Evolutionary conservation across 345 rosid genomes (phyloP), one percentile per base, ranked within the genome.

Genomic region (Eucalyptus erythrocorys): DNA sequence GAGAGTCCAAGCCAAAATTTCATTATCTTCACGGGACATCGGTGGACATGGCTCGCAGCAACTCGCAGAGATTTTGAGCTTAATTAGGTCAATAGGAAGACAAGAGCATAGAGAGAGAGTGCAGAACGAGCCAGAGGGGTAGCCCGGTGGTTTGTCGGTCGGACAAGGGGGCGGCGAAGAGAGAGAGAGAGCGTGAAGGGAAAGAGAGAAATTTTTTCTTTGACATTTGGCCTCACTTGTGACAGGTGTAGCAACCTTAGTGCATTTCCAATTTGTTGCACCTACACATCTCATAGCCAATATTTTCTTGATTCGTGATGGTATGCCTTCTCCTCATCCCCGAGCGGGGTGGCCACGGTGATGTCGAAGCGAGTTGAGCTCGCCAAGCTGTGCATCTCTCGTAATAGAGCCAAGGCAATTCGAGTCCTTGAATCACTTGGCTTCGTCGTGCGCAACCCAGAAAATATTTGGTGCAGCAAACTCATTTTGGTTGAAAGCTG

Each of bases 401-500:
- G 68, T 14, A 61, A 61, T 30, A 30, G 68, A 30, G 34, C 68
- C 34, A 61, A 30, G 68, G 68, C 34, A 61, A 61, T 61, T 61
- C 68, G 32, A 61, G 32, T 12, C 32, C 68, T 30, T 30, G 32
- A 61, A 30, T 13, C 68, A 61, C 34, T 61, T 61, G 68, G 4
- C 68, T 27, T 14, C 13, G 17, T 30, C 17, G 34, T 61, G 32
- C 68, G 13, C 68, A 30, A 6, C n/a, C 17, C 68, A 61, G n/a
- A 2, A 27, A 61, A 6, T 61, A 30, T 30, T 92, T 95, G 42
- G 95, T 92, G 27, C 27, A 55, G 27, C 27, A 55, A 55, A 55
- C 61, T 55, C 61, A 12, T 59, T 59, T 59, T 59, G 27, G 55
- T 24, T 19, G 55, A 51, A 93, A 47, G 94, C 96, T 85, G 95